Percentiles rank a stretch among this genome's conserved stretches.
Evolutionary conservation across 768 basidiomycete genomes (phyloP).

Genomic region (Phaeotremella fagi): DNA sequence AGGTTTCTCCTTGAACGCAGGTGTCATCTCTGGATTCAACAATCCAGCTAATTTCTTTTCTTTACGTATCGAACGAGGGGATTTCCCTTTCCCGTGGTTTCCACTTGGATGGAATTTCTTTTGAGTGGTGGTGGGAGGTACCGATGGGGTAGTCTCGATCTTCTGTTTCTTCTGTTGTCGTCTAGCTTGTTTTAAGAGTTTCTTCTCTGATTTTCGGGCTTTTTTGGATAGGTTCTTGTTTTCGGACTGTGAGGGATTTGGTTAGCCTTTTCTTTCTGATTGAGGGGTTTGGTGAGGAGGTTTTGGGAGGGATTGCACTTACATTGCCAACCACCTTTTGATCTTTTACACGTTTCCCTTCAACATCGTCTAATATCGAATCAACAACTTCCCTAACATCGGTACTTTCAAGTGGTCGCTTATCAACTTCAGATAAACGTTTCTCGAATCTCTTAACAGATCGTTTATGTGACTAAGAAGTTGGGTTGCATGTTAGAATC

Average conservation of each 20-base stretch:
- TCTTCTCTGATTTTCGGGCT: background rate
- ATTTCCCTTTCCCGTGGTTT: background rate
- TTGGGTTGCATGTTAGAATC: background rate
- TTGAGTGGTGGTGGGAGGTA: background rate
- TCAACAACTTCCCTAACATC: constrained; percentile 10
- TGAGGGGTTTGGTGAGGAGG: background rate
- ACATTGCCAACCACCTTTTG: background rate
- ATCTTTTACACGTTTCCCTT: background rate
- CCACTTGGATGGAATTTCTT: background rate
- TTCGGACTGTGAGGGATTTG: background rate
- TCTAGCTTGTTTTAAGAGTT: too few species aligned
- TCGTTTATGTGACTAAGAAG: constrained; percentile 26
- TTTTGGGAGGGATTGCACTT: background rate
- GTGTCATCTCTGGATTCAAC: background rate
- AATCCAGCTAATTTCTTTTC: background rate
- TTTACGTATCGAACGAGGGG: background rate
- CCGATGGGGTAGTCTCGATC: background rate
- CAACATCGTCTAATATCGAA: constrained; percentile 1
- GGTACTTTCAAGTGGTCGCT: background rate
- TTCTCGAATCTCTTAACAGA: constrained; percentile 13
- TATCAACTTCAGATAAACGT: background rate
- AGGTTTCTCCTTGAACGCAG: background rate
- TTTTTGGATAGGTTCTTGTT: background rate
- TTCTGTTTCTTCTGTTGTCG: background rate
- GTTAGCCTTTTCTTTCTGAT: background rate